Conservation (phyloP, 805 yeast genomes). For the Debaryomyces tyrocola region DNA sequence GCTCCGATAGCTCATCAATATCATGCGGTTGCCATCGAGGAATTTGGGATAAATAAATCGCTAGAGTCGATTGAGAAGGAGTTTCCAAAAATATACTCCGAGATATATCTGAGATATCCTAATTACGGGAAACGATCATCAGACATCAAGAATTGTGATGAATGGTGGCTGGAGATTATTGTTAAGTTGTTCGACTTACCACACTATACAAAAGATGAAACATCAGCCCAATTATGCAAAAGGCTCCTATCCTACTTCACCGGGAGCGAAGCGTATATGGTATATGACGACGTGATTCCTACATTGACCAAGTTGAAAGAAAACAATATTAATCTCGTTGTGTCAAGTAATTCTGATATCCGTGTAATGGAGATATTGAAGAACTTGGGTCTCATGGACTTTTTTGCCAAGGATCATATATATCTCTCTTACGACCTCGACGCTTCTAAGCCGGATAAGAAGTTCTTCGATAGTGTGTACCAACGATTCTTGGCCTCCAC, state of each 20-base stretch:
- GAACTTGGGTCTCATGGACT: constrained; percentile 44
- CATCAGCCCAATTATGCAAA: constrained; percentile 39
- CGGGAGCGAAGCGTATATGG: constrained; percentile 50
- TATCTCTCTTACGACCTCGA: constrained; percentile 61
- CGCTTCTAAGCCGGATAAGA: constrained; percentile 49
- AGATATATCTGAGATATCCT: constrained; percentile 45
- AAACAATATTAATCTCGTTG: constrained; percentile 37
- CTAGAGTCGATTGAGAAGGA: constrained; percentile 21
- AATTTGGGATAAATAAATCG: constrained; percentile 41
- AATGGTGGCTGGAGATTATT: constrained; percentile 64
- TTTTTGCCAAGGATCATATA: constrained; percentile 37
- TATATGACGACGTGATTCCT: constrained; percentile 54
- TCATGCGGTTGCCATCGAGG: constrained; percentile 40
- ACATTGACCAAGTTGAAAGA: constrained; percentile 35
- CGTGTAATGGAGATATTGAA: constrained; percentile 46
- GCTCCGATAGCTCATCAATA: constrained; percentile 57
- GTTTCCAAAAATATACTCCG: constrained; percentile 33
- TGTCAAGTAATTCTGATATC: constrained; percentile 65
- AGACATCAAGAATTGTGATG: constrained; percentile 21
- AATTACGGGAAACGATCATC: constrained; percentile 56
- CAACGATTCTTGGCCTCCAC: neutral
- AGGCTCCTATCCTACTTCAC: constrained; percentile 51
- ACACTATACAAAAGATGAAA: constrained; percentile 11
- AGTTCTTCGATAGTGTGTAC: constrained; percentile 37
- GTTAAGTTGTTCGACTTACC: constrained; percentile 41